Conservation (phyloP, 1,284 basidiomycete species). For the Trametes pubescens region DNA sequence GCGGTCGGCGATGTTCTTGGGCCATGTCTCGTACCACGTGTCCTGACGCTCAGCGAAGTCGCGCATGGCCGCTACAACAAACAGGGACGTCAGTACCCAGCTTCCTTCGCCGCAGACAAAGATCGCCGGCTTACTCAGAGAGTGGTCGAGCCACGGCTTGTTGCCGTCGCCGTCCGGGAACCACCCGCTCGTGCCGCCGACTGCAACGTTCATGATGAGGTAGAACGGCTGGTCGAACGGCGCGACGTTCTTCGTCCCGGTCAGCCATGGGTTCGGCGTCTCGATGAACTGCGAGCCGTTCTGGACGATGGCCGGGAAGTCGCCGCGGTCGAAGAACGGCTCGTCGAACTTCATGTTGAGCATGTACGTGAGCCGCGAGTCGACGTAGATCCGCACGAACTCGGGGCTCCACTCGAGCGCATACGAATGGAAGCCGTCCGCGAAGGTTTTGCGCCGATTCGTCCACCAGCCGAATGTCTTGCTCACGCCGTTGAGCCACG, state of each 20-base stretch:
- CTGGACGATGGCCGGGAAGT: conserved; percentile 77
- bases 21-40: conserved; percentile 79
- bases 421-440: conserved; percentile 79
- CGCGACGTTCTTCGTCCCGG: conserved; percentile 65
- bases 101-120: not conserved
- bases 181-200: conserved; percentile 85
- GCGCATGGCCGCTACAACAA: conserved; percentile 58
- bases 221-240: conserved; percentile 89
- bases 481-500: conserved; percentile 76
- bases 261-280: conserved; percentile 73
- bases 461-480: conserved; percentile 83
- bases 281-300: conserved; percentile 76
- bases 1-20: conserved; percentile 62
- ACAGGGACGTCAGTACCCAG: conserved; percentile 17
- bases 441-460: conserved; percentile 72
- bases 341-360: conserved; percentile 70
- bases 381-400: conserved; percentile 82
- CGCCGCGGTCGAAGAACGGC: conserved; percentile 80
- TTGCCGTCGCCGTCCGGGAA: conserved; percentile 76
- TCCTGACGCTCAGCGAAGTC: conserved; percentile 72
- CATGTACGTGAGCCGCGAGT: conserved; percentile 75
- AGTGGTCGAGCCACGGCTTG: conserved; percentile 84
- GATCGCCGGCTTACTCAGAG: conserved; percentile 51
- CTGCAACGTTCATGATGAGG: conserved; percentile 80
- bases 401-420: conserved; percentile 83